phyloP scores from a whole-genome alignment of 129 eudicot species.

The Deinandra increscens region DNA sequence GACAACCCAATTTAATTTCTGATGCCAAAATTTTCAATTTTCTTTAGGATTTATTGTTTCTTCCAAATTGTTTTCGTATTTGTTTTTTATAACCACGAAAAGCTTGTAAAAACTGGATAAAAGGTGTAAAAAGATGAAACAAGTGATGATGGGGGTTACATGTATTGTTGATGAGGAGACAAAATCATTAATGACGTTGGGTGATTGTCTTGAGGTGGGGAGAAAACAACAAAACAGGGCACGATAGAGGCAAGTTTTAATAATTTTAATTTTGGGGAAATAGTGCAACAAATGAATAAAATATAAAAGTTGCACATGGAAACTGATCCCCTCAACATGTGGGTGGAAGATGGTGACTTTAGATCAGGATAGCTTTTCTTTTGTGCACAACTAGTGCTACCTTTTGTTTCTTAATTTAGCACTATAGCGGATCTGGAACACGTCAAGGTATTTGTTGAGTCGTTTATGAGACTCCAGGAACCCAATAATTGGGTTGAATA shows the following conservation, averaged over 20 bases:
- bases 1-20: background rate
- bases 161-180: constrained; percentile 39
- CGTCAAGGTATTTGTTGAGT: background rate
- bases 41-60: background rate
- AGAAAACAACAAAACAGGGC: constrained; percentile 34
- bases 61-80: background rate
- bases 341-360: constrained; percentile 37
- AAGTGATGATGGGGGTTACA: constrained; percentile 28
- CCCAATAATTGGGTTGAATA: background rate
- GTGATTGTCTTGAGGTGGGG: constrained; percentile 36
- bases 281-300: constrained; percentile 31
- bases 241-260: constrained; percentile 26
- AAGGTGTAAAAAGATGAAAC: background rate
- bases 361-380: constrained; percentile 27
- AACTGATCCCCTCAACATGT: constrained; percentile 55
- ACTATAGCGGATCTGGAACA: background rate
- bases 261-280: constrained; percentile 11
- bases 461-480: background rate
- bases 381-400: constrained; percentile 15
- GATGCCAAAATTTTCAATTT: background rate
- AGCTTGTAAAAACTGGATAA: too few species aligned
- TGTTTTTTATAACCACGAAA: too few species aligned
- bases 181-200: constrained; percentile 44
- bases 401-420: constrained; percentile 24
- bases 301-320: constrained; percentile 49